Evolutionary conservation across 768 basidiomycete genomes (phyloP), one percentile per base, ranked within the genome.

Genomic region (Cystofilobasidium ferigula): DNA sequence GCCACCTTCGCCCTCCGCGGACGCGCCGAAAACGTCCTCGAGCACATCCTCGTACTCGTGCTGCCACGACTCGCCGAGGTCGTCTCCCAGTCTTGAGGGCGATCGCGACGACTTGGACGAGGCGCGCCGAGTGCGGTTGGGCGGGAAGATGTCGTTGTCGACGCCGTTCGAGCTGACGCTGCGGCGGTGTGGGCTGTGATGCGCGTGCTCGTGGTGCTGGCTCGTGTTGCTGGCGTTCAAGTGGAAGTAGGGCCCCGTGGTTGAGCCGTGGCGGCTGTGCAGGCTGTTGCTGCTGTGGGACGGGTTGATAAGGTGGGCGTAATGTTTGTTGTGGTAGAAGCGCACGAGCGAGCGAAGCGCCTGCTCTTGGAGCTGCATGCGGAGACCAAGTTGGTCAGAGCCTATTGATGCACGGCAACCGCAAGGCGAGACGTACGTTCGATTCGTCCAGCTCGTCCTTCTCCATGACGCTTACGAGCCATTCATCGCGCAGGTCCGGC

Each of bases 1-100:
- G 36, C n/a, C 63, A 14, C 43, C 65, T n/a, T 62, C 61, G 54
- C 32, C 67, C 10, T 68, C 74, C 40, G 79, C 77, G 57, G 78
- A 73, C 40, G 79, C 78, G 28, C 79, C 80, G 58, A 77, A 75
- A 2, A 74, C 73, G 48, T 81, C 77, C 2, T 75, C 73, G 28
- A 98, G 79, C 71, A 94, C 91, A 72, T 94, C 92, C 74, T 97
- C 93, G 72, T 95, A 98, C 72, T 95, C 93, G 73, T 91, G 89
- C 72, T 77, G 64, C 72, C 97, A 93, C 70, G 92, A 93, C 0
- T 90, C 91, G 67, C 89, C 87, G 62, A 76, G 70, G 71, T 91
- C 88, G 74, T 98, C 94, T 2, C 18, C 13, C 30, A 32, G 16
- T 26, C 51, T 13, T 20, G 51, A 32, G 61, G 61, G 47, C 51